A percentile compares a stretch with the other conserved stretches of the same genome.
Conservation (phyloP, 768 basidiomycete species). For the Tricholoma saponaceum region DNA sequence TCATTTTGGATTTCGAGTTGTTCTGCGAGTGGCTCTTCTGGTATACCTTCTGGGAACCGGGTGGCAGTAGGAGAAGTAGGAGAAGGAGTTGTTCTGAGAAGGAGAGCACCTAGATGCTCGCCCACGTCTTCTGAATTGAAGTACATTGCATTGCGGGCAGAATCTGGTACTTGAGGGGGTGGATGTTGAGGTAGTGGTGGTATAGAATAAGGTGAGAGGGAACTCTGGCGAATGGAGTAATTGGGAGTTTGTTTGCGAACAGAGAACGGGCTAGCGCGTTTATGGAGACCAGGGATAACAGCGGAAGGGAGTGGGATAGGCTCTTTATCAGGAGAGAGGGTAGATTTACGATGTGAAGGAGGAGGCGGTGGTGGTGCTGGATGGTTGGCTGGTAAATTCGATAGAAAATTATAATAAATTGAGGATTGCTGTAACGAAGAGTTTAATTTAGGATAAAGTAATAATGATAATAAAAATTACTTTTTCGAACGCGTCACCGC, state of each 20-base stretch:
- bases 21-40: neutral
- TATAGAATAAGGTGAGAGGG: neutral
- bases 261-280: slow-evolving; percentile 2
- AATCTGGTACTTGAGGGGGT: neutral
- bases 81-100: slow-evolving; percentile 6
- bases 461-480: neutral
- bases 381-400: neutral
- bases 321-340: neutral
- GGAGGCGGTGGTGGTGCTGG: neutral
- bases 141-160: slow-evolving; percentile 30
- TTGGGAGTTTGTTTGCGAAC: slow-evolving; percentile 1
- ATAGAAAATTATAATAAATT: neutral
- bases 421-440: neutral
- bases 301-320: slow-evolving; percentile 3
- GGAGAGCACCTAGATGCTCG: slow-evolving; percentile 20
- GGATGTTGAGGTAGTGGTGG: neutral
- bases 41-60: neutral
- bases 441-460: neutral
- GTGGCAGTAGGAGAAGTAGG: neutral
- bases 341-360: neutral
- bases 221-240: slow-evolving; percentile 3
- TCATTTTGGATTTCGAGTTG: neutral
- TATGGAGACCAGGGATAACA: slow-evolving; percentile 3
- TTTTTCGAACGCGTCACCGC: neutral
- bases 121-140: slow-evolving; percentile 29